A percentile compares a stretch with the other conserved stretches of the same genome.
phyloP scores from a whole-genome alignment of 1,284 basidiomycete genomes.

The Lentinula novae-zelandiae region DNA sequence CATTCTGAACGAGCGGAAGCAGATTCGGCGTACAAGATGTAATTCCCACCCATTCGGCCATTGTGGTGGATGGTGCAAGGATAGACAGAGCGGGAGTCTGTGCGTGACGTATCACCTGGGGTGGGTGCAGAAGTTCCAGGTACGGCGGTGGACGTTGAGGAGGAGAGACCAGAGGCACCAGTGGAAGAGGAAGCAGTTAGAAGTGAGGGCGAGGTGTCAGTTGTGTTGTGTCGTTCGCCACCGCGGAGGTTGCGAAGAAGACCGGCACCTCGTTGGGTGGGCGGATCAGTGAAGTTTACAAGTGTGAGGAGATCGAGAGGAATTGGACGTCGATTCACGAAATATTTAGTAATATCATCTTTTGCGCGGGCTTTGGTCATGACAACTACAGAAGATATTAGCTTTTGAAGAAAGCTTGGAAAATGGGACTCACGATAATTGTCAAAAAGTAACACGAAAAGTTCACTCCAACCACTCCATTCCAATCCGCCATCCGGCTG shows the following conservation, averaged over 20 bases:
- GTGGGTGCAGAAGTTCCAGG: conserved; percentile 24
- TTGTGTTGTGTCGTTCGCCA: conserved; percentile 33
- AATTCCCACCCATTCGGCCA: conserved; percentile 77
- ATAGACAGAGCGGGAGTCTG: conserved; percentile 70
- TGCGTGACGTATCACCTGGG: conserved; percentile 39
- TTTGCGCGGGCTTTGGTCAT: conserved; percentile 81
- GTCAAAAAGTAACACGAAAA: conserved; percentile 88
- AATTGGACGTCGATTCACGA: conserved; percentile 84
- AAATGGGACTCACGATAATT: conserved; percentile 69
- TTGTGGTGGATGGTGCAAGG: conserved; percentile 86
- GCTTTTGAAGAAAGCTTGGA: background rate
- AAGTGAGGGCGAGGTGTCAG: conserved; percentile 5
- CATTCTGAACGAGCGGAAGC: conserved; percentile 76
- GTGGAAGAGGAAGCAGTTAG: background rate
- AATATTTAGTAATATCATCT: conserved; percentile 70
- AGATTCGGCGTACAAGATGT: conserved; percentile 84
- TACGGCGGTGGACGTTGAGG: background rate
- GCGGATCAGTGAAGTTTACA: conserved; percentile 75
- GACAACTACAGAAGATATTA: conserved; percentile 54
- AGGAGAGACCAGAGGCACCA: conserved; percentile 19
- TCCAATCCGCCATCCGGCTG: conserved; percentile 80
- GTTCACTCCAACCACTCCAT: conserved; percentile 80
- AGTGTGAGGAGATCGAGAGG: conserved; percentile 84
- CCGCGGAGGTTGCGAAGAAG: conserved; percentile 55
- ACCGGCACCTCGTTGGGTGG: conserved; percentile 62